Conservation (phyloP, 2,329 filamentous ascomycete species). For the Penicillium sumatraense region DNA sequence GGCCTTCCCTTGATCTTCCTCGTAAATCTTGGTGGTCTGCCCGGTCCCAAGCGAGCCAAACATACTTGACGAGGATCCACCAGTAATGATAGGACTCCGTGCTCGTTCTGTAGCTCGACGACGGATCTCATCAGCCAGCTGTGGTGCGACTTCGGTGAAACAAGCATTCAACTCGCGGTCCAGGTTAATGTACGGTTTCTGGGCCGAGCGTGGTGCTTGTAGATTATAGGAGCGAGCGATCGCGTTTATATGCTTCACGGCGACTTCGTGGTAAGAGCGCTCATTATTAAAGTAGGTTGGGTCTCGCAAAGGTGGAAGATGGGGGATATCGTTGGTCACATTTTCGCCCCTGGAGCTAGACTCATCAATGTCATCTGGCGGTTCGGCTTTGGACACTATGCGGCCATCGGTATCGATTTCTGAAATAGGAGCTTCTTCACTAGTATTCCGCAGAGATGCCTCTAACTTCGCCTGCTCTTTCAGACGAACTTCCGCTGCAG, state of each 20-base stretch:
- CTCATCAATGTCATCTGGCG: conserved; percentile 1
- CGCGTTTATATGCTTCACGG: conserved; percentile 76
- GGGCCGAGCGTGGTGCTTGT: conserved; percentile 88
- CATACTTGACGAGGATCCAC: conserved; percentile 53
- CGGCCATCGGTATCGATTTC: conserved; percentile 33
- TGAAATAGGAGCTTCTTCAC: conserved; percentile 7
- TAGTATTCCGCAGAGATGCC: conserved; percentile 25
- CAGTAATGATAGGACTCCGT: conserved; percentile 41
- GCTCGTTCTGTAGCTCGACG: conserved; percentile 62
- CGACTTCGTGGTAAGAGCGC: conserved; percentile 72
- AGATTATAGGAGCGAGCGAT: conserved; percentile 90
- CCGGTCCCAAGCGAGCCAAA: conserved; percentile 63
- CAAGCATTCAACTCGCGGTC: conserved; percentile 80
- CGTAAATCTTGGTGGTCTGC: conserved; percentile 65
- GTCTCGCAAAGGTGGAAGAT: conserved; percentile 74
- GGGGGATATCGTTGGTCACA: conserved; percentile 32
- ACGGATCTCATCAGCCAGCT: conserved; percentile 72
- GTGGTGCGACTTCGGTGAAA: conserved; percentile 83
- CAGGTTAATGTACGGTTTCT: conserved; percentile 88
- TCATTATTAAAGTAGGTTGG: conserved; percentile 75
- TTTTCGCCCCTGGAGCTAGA: conserved; percentile 7
- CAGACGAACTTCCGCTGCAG: conserved; percentile 68
- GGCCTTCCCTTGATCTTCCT: conserved; percentile 69
- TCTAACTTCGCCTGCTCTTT: conserved; percentile 29
- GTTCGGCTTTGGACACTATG: conserved; percentile 15